Base-by-base conservation (phyloP, 345 rosid species). In the Diplotaxis tenuifolia region DNA sequence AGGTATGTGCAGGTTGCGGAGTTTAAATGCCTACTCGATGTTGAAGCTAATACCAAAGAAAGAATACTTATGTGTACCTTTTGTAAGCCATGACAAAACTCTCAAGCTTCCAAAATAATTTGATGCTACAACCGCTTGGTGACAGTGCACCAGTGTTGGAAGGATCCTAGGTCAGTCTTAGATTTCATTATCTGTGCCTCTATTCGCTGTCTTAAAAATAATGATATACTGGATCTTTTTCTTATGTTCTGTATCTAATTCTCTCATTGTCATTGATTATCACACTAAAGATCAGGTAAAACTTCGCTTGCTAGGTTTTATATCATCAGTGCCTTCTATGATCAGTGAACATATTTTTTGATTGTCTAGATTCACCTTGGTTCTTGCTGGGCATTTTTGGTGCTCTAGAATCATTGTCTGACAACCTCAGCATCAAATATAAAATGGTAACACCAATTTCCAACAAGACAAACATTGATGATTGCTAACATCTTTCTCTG, bases 331-430 rank as follows among this genome's bases (percentile, higher is more conserved):
- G 27, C 2, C 54, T 49, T 3, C 34, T 66, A 22, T 71, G 49
- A 64, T 72, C 77, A 54, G 9, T 77, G 18, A 76, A 2, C 19
- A 7, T 59, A 12, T 74, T 60, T 74, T 65, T 60, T 57, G n/a
- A 70, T 63, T 80, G 72, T 71, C 58, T 82, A 92, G 96, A 97
- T 96, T 75, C 98, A 93, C 63, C 91, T 96, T 75, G 97, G 98
- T 74, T 86, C 96, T 78, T 93, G 98, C 45, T 94, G 98, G 97
- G 98, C 96, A 21, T 91, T 94, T 85, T 38, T n/a, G 98, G 91
- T 58, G 98, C 97, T 67, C 95, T 89, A 29, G 98, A 94, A 79
- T 76, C 98, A 2, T 76, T 94, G 0, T 94, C 98, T 25, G 97
- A 91, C 82, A 93, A 93, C 52, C 88, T 91, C 82, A 89, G 97